These are phyloP conservation scores for Acacia pycnantha DNA, from an alignment of 331 rosid species.

Conservation along the genomic window DNA sequence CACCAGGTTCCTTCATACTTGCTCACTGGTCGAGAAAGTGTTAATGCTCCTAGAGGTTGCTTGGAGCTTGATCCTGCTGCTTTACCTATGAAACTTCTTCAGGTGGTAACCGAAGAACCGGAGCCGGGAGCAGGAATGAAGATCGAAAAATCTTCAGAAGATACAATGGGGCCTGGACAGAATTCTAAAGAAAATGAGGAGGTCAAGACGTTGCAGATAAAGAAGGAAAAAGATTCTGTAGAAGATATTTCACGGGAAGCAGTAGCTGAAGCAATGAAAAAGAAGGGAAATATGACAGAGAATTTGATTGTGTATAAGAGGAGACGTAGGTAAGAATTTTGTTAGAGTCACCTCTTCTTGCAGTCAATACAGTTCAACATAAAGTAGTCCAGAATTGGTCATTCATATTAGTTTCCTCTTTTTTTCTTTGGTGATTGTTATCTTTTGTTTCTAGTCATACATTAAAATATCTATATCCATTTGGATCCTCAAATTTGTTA, in stretches of 20 bases:
- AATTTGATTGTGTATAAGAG: constrained; percentile 50
- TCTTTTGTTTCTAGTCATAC: neutral
- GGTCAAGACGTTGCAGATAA: constrained; percentile 15
- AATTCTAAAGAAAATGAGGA: constrained; percentile 17
- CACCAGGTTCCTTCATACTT: constrained; percentile 68
- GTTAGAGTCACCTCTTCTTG: neutral
- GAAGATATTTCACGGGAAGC: constrained; percentile 23
- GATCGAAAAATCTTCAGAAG: neutral
- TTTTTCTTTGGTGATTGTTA: too few relatives aligned
- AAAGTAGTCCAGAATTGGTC: neutral
- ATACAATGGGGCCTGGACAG: neutral
- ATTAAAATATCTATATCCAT: neutral
- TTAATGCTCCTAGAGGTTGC: constrained; percentile 53
- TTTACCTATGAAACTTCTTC: constrained; percentile 71
- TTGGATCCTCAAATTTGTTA: constrained; percentile 5
- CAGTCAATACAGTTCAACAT: constrained; percentile 3
- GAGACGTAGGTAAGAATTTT: constrained; percentile 31
- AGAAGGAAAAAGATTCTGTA: constrained; percentile 25
- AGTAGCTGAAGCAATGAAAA: constrained; percentile 22
- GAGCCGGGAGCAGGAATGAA: constrained; percentile 22
- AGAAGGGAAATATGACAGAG: constrained; percentile 22
- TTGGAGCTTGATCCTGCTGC: constrained; percentile 88
- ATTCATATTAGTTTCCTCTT: neutral
- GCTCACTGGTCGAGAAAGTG: constrained; percentile 65
- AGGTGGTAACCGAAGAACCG: constrained; percentile 35